Conservation (phyloP, 1,284 basidiomycete species). For the Melampsora larici-populina region DNA sequence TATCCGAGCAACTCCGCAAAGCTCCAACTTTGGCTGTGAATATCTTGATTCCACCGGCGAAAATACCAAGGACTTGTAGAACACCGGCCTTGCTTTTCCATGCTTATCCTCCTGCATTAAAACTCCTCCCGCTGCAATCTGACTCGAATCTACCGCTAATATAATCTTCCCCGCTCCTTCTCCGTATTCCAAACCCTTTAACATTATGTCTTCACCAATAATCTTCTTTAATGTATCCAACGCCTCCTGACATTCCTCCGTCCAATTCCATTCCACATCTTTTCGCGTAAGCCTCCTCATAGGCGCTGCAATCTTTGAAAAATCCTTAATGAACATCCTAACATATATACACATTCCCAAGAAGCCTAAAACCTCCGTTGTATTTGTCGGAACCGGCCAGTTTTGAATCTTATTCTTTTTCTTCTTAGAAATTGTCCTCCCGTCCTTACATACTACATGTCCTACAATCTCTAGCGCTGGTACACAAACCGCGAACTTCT, state of each 20-base stretch:
- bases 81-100: background rate
- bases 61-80: background rate
- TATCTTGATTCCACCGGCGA: background rate
- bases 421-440: no score
- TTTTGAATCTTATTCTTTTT: no score
- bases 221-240: background rate
- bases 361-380: background rate
- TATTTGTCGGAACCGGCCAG: background rate
- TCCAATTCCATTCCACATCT: no score
- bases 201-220: background rate
- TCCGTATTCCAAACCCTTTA: background rate
- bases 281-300: no score
- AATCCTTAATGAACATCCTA: slow-evolving; percentile 35
- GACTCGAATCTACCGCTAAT: slow-evolving; percentile 15
- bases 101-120: background rate
- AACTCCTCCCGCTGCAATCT: background rate
- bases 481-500: slow-evolving; percentile 1
- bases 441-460: slow-evolving; percentile 16
- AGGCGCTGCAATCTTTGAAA: background rate
- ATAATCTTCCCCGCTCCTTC: slow-evolving; percentile 1
- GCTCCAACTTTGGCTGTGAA: slow-evolving; percentile 2
- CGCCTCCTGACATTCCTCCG: background rate
- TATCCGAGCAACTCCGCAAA: slow-evolving; percentile 4
- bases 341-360: slow-evolving; percentile 27
- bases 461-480: slow-evolving; percentile 32